Evolutionary conservation across 2,329 filamentous ascomycete species (phyloP).

Genomic region (Fusarium ramigenum): DNA sequence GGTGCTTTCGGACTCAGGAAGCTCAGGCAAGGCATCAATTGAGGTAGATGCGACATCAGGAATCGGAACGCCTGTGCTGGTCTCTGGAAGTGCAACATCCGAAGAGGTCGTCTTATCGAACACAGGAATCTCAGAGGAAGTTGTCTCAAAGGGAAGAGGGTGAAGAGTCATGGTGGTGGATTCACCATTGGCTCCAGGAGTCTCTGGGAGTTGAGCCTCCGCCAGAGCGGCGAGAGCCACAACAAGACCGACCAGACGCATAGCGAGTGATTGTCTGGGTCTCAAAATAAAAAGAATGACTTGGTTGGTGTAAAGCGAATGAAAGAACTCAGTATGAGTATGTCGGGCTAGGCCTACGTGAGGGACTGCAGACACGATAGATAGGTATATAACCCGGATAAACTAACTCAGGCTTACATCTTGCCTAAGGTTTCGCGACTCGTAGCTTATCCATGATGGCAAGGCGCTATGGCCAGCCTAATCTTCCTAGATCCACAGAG

Average conservation of each 20-base stretch:
- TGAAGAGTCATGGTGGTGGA: neutral
- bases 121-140: neutral
- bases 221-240: neutral
- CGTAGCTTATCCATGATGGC: too few relatives aligned
- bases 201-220: neutral
- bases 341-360: neutral
- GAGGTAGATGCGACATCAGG: neutral
- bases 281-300: neutral
- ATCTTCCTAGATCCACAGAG: neutral
- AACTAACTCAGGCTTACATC: neutral
- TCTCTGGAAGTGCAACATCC: neutral
- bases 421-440: too few relatives aligned
- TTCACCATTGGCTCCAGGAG: neutral
- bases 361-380: neutral
- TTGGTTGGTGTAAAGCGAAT: neutral
- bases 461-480: neutral
- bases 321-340: neutral
- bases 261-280: neutral
- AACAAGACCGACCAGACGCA: constrained; percentile 1
- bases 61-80: neutral
- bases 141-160: neutral
- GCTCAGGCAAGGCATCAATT: neutral
- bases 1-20: neutral
- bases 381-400: neutral
- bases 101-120: neutral